phyloP scores from a whole-genome alignment of 352 stramenopile genomes.

The Globisporangium lucens region DNA sequence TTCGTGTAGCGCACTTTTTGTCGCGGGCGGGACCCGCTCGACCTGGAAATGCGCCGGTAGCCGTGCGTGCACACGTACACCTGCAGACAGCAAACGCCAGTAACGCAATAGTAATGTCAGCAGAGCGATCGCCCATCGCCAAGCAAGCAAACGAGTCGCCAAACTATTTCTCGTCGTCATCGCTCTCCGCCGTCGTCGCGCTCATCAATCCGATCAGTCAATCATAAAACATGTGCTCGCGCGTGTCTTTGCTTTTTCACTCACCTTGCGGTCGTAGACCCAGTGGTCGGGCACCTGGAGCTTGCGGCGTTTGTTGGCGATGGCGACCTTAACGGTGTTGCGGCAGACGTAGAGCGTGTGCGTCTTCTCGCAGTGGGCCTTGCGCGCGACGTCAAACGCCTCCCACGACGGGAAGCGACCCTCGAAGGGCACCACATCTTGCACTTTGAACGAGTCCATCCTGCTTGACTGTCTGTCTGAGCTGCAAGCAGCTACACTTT shows the following conservation, averaged over 20 bases:
- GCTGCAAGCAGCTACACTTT: constrained; percentile 11
- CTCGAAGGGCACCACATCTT: constrained; percentile 68
- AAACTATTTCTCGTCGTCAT: constrained; percentile 5
- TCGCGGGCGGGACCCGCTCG: constrained; percentile 50
- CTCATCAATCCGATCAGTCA: not conserved
- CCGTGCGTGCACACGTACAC: constrained; percentile 76
- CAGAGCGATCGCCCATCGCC: not conserved
- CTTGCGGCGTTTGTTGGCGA: constrained; percentile 70
- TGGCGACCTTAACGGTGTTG: constrained; percentile 71
- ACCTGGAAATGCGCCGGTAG: constrained; percentile 65
- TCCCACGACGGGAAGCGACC: constrained; percentile 75
- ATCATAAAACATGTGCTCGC: not conserved
- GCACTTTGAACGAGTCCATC: constrained; percentile 25
- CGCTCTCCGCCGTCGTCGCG: not conserved
- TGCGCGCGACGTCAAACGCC: constrained; percentile 62
- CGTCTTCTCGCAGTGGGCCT: constrained; percentile 69
- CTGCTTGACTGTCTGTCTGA: not conserved
- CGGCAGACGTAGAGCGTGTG: constrained; percentile 81
- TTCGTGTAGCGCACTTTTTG: constrained; percentile 71
- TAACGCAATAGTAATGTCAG: constrained; percentile 8
- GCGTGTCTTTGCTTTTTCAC: constrained; percentile 11
- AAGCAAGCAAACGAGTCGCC: not conserved
- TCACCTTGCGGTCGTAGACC: constrained; percentile 70
- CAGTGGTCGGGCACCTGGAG: constrained; percentile 59
- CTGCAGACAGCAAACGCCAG: constrained; percentile 19